Evolutionary conservation across 2,329 filamentous ascomycete species (phyloP).

Genomic region (Aphanoascus verrucosus): DNA sequence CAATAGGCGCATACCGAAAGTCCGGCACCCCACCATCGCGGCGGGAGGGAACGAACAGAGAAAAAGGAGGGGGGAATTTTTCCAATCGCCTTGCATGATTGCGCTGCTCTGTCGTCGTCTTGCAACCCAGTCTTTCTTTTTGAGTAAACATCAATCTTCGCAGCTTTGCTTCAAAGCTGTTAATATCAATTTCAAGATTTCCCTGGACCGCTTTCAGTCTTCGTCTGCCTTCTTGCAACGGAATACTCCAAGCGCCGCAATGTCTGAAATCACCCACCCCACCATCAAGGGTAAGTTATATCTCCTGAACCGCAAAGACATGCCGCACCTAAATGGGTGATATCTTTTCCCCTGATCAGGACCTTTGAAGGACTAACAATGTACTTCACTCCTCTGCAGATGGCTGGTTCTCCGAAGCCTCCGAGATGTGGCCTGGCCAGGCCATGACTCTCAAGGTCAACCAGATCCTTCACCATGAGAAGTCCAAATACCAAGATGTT

Average conservation of each 20-base stretch:
- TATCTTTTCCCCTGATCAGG: neutral
- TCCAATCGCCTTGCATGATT: neutral
- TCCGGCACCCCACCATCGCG: neutral
- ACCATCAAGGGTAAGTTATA: slow-evolving; percentile 59
- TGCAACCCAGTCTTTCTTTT: neutral
- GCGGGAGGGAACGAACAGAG: neutral
- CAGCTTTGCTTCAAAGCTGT: neutral
- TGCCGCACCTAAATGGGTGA: neutral
- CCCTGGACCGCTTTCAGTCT: neutral
- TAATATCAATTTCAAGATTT: neutral
- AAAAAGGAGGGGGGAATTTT: slow-evolving; percentile 8
- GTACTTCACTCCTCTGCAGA: slow-evolving; percentile 44
- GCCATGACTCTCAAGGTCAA: slow-evolving; percentile 98
- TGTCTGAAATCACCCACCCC: slow-evolving; percentile 62
- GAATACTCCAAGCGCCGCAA: slow-evolving; percentile 33
- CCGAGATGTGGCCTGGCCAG: slow-evolving; percentile 97
- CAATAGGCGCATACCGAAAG: neutral
- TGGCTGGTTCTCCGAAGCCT: slow-evolving; percentile 99
- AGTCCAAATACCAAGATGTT: slow-evolving; percentile 98
- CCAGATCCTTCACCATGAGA: slow-evolving; percentile 96
- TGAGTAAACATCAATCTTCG: neutral
- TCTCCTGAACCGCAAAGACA: neutral
- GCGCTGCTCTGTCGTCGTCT: neutral
- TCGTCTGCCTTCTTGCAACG: neutral
- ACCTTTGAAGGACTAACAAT: slow-evolving; percentile 10